Base-by-base conservation (phyloP, 1,284 basidiomycete species). In the Boletus semigastroideus region DNA sequence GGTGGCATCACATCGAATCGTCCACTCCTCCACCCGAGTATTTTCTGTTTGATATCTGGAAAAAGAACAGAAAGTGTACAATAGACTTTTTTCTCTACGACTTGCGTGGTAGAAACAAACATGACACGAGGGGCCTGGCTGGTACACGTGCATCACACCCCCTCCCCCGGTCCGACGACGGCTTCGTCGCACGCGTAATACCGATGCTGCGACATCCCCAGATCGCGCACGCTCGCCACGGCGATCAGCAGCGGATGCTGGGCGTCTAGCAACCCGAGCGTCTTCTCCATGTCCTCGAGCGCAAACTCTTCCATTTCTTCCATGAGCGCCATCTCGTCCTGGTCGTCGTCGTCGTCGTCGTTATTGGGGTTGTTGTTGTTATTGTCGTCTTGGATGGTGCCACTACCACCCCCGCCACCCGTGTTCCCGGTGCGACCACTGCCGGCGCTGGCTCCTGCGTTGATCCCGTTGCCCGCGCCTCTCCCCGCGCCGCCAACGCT, bases 231-330 rank as follows among this genome's bases (percentile, higher is more conserved):
- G 62, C 86, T 83, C 48, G 80, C 75, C 3, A 90, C 74, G 0
- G 86, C 87, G 42, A 90, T 75, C 46, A 90, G 63, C 54, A 91
- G 59, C 34, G 78, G 75, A 66, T 89, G 84, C 41, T 75, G 76
- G 16, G 67, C 56, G 58, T 88, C 83, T 50, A 90, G 72, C 56
- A 74, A 59, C 45, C 63, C 58, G 44, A 90, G 60, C 65, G 84
- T 72, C 73, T 79, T 83, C 33, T 70, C 76, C 80, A 91, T 87
- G 63, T 90, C 88, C 67, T 90, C 87, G 36, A 90, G 65, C 64
- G 78, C 78, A 61, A 90, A 72, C 58, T 87, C 87, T 56, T 89
- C 86, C 58, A 76, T 75, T 58, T 90, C 85, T 33, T 78, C 75
- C 39, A 71, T 46, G 17, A 68, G 19, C 57, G 78, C 78, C 6